Conservation (phyloP, 257 asterid species). For the Vinca minor region DNA sequence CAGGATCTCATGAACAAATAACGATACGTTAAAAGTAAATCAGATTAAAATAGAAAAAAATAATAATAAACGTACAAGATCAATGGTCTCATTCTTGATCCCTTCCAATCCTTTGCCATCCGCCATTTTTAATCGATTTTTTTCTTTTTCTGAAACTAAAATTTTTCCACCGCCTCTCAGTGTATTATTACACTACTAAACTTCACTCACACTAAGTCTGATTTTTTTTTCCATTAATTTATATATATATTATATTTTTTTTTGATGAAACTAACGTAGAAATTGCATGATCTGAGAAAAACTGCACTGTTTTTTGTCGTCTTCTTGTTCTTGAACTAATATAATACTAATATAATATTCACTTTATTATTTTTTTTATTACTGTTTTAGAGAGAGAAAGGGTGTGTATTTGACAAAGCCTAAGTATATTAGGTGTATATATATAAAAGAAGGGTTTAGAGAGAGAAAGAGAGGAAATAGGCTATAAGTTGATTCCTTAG, state of each 20-base stretch:
- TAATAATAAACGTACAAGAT: slow-evolving; percentile 38
- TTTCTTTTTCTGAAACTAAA: background rate
- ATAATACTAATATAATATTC: too few relatives aligned
- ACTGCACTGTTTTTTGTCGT: too few relatives aligned
- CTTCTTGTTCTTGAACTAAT: background rate
- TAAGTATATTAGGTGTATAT: background rate
- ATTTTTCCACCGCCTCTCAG: background rate
- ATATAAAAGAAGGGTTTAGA: background rate
- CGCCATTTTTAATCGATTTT: slow-evolving; percentile 12
- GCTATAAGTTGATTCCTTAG: slow-evolving; percentile 5
- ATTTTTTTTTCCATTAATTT: background rate
- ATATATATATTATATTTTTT: too few relatives aligned
- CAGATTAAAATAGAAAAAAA: too few relatives aligned
- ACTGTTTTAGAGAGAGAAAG: too few relatives aligned
- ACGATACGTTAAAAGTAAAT: too few relatives aligned
- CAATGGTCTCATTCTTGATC: slow-evolving; percentile 63
- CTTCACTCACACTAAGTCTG: background rate
- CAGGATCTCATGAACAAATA: background rate
- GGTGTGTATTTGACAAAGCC: too few relatives aligned
- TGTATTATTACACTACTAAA: background rate
- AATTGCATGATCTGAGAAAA: background rate
- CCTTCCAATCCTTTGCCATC: slow-evolving; percentile 48
- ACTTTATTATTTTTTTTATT: too few relatives aligned
- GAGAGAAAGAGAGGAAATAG: slow-evolving; percentile 1
- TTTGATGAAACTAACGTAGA: background rate